These are phyloP conservation scores for Trichoderma arundinaceum DNA, from an alignment of 2,329 filamentous ascomycete species.

Conservation along the genomic window DNA sequence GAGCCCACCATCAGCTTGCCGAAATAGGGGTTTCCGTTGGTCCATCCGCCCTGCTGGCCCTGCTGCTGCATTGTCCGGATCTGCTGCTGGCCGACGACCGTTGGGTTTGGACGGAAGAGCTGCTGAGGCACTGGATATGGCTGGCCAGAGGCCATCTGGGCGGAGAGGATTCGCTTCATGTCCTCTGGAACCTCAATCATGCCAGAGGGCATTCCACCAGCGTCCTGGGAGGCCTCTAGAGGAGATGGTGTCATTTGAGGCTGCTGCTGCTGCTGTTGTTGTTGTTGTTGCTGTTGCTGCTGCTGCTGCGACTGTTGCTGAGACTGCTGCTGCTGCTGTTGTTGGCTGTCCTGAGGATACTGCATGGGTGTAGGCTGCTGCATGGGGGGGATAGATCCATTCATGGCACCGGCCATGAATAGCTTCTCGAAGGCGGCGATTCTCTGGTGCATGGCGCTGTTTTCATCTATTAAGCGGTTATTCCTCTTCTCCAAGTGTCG, in stretches of 20 bases:
- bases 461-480: slow-evolving; percentile 80
- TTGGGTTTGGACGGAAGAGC: slow-evolving; percentile 53
- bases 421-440: slow-evolving; percentile 79
- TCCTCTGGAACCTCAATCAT: slow-evolving; percentile 71
- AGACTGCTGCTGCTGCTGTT: slow-evolving; percentile 44
- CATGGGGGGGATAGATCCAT: slow-evolving; percentile 60
- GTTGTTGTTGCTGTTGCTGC: slow-evolving; percentile 50
- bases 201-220: slow-evolving; percentile 54
- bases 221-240: slow-evolving; percentile 49
- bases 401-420: slow-evolving; percentile 77
- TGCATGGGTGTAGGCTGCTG: slow-evolving; percentile 61
- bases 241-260: slow-evolving; percentile 49
- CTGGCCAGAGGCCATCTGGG: slow-evolving; percentile 60
- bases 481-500: slow-evolving; percentile 91
- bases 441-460: slow-evolving; percentile 76
- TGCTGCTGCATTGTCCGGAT: slow-evolving; percentile 54
- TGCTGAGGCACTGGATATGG: slow-evolving; percentile 59
- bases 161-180: slow-evolving; percentile 66
- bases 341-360: slow-evolving; percentile 52
- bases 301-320: slow-evolving; percentile 47
- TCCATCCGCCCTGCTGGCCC: slow-evolving; percentile 60
- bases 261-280: slow-evolving; percentile 48
- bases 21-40: slow-evolving; percentile 60
- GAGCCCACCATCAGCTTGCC: slow-evolving; percentile 92
- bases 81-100: slow-evolving; percentile 60